These are phyloP conservation scores for Trifolium repens DNA, from an alignment of 306 rosid genomes.

Conservation along the genomic window DNA sequence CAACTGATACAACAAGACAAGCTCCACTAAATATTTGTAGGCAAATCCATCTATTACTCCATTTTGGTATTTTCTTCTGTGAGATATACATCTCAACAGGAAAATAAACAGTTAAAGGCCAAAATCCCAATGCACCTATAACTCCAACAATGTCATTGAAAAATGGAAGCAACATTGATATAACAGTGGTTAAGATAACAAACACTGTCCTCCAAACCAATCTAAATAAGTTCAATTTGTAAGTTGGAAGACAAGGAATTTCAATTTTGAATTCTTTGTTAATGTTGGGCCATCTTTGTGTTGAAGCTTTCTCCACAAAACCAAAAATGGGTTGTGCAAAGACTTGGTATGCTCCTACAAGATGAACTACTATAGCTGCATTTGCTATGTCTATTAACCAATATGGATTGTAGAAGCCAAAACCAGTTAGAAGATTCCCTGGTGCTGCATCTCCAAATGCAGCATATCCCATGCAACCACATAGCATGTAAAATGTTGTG, in stretches of 20 bases:
- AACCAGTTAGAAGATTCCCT: slow-evolving; percentile 85
- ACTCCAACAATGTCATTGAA: slow-evolving; percentile 80
- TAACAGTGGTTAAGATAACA: slow-evolving; percentile 63
- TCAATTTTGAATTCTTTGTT: slow-evolving; percentile 52
- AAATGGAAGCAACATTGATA: slow-evolving; percentile 82
- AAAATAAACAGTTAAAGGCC: slow-evolving; percentile 81
- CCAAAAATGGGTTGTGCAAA: slow-evolving; percentile 77
- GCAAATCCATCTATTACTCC: slow-evolving; percentile 75
- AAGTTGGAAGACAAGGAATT: slow-evolving; percentile 50
- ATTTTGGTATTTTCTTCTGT: slow-evolving; percentile 70
- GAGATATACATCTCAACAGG: slow-evolving; percentile 78
- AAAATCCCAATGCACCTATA: slow-evolving; percentile 82
- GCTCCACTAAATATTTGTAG: slow-evolving; percentile 60
- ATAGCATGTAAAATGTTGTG: slow-evolving; percentile 69
- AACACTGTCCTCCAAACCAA: slow-evolving; percentile 66
- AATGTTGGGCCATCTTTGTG: slow-evolving; percentile 54
- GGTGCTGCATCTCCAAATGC: slow-evolving; percentile 84
- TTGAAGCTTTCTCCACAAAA: slow-evolving; percentile 60
- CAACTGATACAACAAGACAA: slow-evolving; percentile 54
- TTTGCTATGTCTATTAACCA: slow-evolving; percentile 89
- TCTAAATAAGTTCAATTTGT: slow-evolving; percentile 59
- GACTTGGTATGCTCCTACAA: slow-evolving; percentile 89
- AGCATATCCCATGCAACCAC: slow-evolving; percentile 90
- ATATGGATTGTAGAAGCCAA: slow-evolving; percentile 77
- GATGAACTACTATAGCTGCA: slow-evolving; percentile 81